Conservation (phyloP, 257 asterid genomes). For the Thymus quinquecostatus region DNA sequence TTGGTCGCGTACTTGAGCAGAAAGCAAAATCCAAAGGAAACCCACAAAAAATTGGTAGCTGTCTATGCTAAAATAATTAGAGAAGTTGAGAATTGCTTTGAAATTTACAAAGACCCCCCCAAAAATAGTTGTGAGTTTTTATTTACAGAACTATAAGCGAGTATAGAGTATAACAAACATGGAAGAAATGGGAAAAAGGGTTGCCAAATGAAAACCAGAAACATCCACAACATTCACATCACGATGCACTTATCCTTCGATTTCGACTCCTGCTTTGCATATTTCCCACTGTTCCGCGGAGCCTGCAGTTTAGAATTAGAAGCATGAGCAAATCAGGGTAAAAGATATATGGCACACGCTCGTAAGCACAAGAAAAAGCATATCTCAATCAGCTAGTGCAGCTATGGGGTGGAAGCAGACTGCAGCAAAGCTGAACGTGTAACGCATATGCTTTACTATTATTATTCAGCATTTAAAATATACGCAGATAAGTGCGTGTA, state of each 20-base stretch:
- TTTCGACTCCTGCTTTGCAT: conserved; percentile 64
- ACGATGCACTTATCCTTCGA: conserved; percentile 74
- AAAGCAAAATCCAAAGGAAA: conserved; percentile 2
- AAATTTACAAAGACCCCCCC: conserved; percentile 10
- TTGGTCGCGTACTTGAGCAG: background rate
- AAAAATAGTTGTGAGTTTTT: conserved; percentile 6
- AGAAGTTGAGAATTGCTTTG: background rate
- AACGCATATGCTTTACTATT: background rate
- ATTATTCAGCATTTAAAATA: background rate
- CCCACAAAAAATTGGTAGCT: background rate
- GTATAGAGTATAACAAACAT: conserved; percentile 20
- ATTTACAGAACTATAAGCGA: conserved; percentile 31
- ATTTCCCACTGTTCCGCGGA: conserved; percentile 51
- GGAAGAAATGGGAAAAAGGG: conserved; percentile 13
- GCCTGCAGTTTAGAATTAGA: conserved; percentile 50
- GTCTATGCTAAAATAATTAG: background rate
- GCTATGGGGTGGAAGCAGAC: background rate
- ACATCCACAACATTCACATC: conserved; percentile 48
- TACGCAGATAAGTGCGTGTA: too few relatives aligned
- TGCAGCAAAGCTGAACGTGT: background rate
- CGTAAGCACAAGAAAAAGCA: background rate
- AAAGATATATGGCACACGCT: background rate
- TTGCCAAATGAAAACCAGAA: conserved; percentile 6
- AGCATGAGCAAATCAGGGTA: background rate
- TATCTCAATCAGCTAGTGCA: background rate